A percentile compares a stretch with the other conserved stretches of the same genome.
These are phyloP conservation scores for Fusarium piperis DNA, from an alignment of 2,329 filamentous ascomycete genomes.

Conservation along the genomic window DNA sequence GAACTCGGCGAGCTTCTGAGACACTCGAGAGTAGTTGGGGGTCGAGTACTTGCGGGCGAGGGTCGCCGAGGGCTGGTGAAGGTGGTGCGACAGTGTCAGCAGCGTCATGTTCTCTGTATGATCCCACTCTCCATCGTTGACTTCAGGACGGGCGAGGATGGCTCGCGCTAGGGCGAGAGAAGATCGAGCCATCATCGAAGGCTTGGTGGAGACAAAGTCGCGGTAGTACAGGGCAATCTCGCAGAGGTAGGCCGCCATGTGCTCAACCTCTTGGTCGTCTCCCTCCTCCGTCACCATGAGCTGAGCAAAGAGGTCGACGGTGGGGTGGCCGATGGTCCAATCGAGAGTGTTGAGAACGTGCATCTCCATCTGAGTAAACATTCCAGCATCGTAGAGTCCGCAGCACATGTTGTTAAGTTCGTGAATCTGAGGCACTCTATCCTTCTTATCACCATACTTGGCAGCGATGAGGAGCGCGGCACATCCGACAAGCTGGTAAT, in stretches of 20 bases:
- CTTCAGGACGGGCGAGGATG: conserved; percentile 83
- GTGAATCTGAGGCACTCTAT: conserved; percentile 95
- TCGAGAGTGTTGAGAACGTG: conserved; percentile 97
- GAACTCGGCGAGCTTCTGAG: conserved; percentile 66
- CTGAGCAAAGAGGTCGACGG: conserved; percentile 92
- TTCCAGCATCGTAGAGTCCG: conserved; percentile 96
- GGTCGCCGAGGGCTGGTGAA: conserved; percentile 67
- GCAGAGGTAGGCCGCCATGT: conserved; percentile 93
- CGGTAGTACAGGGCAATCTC: conserved; percentile 97
- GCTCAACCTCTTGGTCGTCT: conserved; percentile 86
- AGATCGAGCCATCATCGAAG: conserved; percentile 89
- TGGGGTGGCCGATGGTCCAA: conserved; percentile 96
- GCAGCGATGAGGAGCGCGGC: conserved; percentile 94
- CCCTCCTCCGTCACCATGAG: conserved; percentile 83
- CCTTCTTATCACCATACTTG: conserved; percentile 99
- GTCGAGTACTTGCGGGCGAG: conserved; percentile 69
- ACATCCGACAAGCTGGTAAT: conserved; percentile 97
- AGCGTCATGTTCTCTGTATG: conserved; percentile 75
- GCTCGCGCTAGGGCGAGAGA: conserved; percentile 87
- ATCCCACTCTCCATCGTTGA: conserved; percentile 80
- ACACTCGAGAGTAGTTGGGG: conserved; percentile 62
- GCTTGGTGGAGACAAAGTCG: conserved; percentile 92
- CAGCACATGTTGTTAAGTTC: conserved; percentile 99
- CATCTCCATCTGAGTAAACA: conserved; percentile 99
- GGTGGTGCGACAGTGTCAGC: conserved; percentile 66